A percentile compares a stretch with the other conserved stretches of the same genome.
Evolutionary conservation across 2,329 filamentous ascomycete species (phyloP).

Genomic region (Xylaria sp.): DNA sequence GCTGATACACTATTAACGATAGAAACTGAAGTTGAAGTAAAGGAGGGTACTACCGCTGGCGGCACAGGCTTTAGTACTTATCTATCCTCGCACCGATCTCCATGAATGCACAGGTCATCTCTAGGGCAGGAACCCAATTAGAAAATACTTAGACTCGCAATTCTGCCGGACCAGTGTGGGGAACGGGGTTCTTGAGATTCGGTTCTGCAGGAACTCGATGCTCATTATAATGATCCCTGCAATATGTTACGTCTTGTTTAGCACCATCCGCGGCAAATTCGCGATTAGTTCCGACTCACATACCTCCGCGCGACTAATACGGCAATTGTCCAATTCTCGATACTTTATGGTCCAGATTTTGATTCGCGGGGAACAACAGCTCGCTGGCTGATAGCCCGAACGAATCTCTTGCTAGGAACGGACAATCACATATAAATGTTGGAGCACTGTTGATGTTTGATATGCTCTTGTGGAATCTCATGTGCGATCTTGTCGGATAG

Average conservation of each 20-base stretch:
- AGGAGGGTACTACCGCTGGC: too few relatives aligned
- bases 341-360: neutral
- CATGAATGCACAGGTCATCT: too few relatives aligned
- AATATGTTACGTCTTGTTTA: neutral
- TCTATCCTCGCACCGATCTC: too few relatives aligned
- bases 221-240: neutral
- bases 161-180: too few relatives aligned
- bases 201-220: neutral
- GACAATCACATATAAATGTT: neutral
- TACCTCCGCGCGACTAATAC: neutral
- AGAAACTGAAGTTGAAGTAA: too few relatives aligned
- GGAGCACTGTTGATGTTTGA: neutral
- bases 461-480: neutral
- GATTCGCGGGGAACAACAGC: neutral
- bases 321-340: neutral
- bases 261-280: neutral
- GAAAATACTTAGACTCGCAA: too few relatives aligned
- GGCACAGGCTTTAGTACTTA: too few relatives aligned
- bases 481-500: neutral
- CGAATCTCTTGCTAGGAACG: neutral
- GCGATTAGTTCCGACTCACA: neutral
- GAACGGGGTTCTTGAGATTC: neutral
- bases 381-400: slow-evolving; percentile 4
- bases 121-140: too few relatives aligned
- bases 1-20: too few relatives aligned